phyloP scores from a whole-genome alignment of 371 early-diverging fungal species.

The Lichtheimia hyalospora region DNA sequence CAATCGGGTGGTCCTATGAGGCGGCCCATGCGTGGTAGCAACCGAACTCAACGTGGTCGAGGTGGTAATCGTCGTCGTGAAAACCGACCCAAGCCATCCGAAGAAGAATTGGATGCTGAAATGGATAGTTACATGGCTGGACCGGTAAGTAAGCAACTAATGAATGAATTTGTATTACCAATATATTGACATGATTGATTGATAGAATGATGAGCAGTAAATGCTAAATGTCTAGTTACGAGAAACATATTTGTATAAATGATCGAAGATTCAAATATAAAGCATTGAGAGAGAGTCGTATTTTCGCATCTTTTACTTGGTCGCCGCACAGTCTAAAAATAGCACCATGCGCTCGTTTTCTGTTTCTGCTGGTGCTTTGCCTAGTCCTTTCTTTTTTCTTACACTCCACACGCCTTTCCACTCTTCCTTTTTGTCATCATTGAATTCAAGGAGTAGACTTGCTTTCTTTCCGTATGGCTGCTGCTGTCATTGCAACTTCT shows the following conservation, averaged over 20 bases:
- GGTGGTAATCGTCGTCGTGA: conserved; percentile 22
- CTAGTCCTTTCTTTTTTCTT: conserved; percentile 1
- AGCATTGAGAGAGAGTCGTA: too few relatives aligned
- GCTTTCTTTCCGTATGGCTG: conserved; percentile 4
- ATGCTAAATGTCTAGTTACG: too few relatives aligned
- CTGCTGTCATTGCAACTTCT: conserved; percentile 4
- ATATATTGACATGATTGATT: too few relatives aligned
- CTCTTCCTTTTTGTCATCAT: conserved; percentile 6
- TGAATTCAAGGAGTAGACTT: background rate
- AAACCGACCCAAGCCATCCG: conserved; percentile 36
- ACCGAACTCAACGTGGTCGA: conserved; percentile 13
- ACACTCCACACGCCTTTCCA: too few relatives aligned
- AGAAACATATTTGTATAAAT: too few relatives aligned
- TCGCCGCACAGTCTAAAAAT: too few relatives aligned
- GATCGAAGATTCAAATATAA: too few relatives aligned
- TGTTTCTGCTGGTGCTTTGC: conserved; percentile 1
- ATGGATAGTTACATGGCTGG: conserved; percentile 52
- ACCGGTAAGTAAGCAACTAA: conserved; percentile 14
- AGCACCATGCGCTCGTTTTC: conserved; percentile 1
- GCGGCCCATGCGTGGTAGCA: conserved; percentile 18
- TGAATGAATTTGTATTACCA: too few relatives aligned
- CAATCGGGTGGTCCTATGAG: conserved; percentile 5
- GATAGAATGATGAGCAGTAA: too few relatives aligned
- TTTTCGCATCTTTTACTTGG: too few relatives aligned
- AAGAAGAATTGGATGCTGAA: conserved; percentile 51